Evolutionary conservation across 2,329 filamentous ascomycete species (phyloP).

Genomic region (Cordyceps fumosorosea): DNA sequence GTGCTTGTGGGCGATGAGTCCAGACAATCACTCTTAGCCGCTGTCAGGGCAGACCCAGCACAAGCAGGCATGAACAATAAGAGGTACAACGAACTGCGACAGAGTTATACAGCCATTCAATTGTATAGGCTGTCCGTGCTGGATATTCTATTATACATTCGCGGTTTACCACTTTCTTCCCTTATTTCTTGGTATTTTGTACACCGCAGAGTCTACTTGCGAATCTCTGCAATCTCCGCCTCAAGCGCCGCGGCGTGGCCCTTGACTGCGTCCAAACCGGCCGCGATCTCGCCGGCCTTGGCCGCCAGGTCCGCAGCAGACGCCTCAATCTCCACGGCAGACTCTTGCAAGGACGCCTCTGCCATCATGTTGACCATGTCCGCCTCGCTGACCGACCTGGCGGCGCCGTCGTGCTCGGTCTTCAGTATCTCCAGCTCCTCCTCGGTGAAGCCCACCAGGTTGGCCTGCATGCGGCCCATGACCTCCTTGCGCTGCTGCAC

Average conservation of each 20-base stretch:
- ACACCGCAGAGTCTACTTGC: not conserved
- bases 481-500: constrained; percentile 28
- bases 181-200: not conserved
- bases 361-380: constrained; percentile 30
- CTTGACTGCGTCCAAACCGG: not conserved
- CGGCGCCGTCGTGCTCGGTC: constrained; percentile 20
- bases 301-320: not conserved
- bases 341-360: constrained; percentile 12
- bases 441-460: constrained; percentile 30
- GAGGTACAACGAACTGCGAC: not conserved
- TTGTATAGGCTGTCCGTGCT: constrained; percentile 1
- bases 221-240: constrained; percentile 5
- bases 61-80: not conserved
- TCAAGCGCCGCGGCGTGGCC: not conserved
- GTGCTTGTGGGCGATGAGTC: too few species aligned
- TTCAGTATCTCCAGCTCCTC: constrained; percentile 31
- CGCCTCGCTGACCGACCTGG: constrained; percentile 28
- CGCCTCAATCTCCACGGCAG: not conserved
- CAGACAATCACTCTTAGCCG: not conserved
- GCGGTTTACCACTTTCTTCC: not conserved
- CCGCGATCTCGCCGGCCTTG: constrained; percentile 15
- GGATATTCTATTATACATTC: constrained; percentile 9
- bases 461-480: constrained; percentile 30
- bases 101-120: constrained; percentile 7
- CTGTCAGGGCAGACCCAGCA: not conserved